Conservation (phyloP, 257 asterid species). For the Capsicum chinense region DNA sequence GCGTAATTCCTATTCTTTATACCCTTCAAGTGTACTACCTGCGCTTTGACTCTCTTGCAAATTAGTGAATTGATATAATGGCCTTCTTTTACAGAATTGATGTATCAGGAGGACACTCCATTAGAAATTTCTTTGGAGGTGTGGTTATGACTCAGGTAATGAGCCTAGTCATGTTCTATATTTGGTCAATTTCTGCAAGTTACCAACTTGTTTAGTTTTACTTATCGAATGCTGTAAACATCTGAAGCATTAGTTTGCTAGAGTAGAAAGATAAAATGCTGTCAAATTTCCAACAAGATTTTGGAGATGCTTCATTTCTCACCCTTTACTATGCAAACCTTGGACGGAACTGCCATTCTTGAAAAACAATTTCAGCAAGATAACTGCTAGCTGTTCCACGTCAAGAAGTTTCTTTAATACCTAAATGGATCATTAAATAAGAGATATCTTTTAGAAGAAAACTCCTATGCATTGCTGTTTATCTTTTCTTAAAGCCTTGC, state of each 20-base stretch:
- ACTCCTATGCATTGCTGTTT: background rate
- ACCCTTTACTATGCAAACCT: background rate
- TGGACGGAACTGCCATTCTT: no score
- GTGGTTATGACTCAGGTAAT: slow-evolving; percentile 72
- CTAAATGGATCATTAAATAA: background rate
- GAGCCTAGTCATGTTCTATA: background rate
- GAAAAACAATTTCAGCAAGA: background rate
- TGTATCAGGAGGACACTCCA: slow-evolving; percentile 68
- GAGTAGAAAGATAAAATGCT: background rate
- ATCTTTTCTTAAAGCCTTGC: background rate
- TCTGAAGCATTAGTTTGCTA: background rate
- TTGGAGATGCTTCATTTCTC: background rate
- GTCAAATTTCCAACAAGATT: background rate
- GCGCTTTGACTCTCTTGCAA: background rate
- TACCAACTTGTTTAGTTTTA: background rate
- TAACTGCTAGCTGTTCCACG: background rate
- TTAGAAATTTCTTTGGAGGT: slow-evolving; percentile 56
- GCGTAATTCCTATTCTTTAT: slow-evolving; percentile 56
- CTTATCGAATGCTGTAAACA: background rate
- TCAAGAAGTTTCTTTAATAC: background rate
- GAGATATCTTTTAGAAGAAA: background rate
- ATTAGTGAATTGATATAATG: slow-evolving; percentile 13
- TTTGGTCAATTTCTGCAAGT: slow-evolving; percentile 8
- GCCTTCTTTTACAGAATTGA: slow-evolving; percentile 54
- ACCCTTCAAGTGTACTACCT: background rate